These are phyloP conservation scores for Diplodia scrobiculata DNA, from an alignment of 2,329 filamentous ascomycete species.

Conservation along the genomic window DNA sequence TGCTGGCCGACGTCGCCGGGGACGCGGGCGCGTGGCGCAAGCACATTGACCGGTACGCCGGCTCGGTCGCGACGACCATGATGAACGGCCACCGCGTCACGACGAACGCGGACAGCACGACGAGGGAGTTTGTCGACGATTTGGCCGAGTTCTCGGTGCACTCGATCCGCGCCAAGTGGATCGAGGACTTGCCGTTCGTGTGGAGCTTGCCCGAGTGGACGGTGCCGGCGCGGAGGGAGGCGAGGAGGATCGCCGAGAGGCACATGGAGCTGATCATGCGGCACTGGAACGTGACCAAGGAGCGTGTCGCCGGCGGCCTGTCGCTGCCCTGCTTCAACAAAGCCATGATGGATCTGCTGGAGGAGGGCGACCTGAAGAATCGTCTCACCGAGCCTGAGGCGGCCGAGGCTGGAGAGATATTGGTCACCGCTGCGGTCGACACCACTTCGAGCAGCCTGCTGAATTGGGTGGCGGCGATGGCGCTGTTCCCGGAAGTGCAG, in stretches of 20 bases:
- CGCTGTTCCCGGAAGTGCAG: constrained; percentile 37
- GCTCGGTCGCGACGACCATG: constrained; percentile 19
- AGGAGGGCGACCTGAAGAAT: neutral
- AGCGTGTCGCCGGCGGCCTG: neutral
- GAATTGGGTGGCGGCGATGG: constrained; percentile 41
- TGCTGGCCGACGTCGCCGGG: neutral
- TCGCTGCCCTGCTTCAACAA: constrained; percentile 5
- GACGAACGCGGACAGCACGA: neutral
- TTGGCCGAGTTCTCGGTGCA: neutral
- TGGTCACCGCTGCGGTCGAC: constrained; percentile 28
- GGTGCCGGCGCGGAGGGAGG: constrained; percentile 46
- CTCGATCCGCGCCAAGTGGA: neutral
- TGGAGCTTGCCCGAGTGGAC: constrained; percentile 42
- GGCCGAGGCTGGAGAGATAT: neutral
- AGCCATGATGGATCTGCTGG: neutral
- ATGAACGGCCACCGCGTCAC: constrained; percentile 13
- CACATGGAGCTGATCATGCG: constrained; percentile 44
- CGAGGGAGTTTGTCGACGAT: neutral
- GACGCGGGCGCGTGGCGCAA: neutral
- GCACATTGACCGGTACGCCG: constrained; percentile 5
- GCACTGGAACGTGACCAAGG: constrained; percentile 33
- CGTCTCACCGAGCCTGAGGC: constrained; percentile 1
- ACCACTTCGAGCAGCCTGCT: constrained; percentile 34
- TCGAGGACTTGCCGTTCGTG: constrained; percentile 53
- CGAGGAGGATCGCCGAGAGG: constrained; percentile 35